phyloP scores from a whole-genome alignment of 192 early-diverging fungal genomes.

The Paraglomus brasilianum region DNA sequence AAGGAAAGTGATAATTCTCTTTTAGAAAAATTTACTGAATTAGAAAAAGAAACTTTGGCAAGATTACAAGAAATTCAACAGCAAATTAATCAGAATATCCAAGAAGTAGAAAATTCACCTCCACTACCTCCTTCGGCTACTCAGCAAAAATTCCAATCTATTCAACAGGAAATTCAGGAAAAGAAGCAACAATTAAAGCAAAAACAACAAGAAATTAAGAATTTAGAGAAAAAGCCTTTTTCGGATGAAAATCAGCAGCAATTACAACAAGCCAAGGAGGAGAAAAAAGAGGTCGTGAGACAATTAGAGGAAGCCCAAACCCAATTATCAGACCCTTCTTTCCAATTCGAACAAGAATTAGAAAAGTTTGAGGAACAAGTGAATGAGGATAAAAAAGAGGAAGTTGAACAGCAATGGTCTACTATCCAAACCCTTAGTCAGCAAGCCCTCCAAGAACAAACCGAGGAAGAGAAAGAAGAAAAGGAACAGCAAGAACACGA shows the following conservation, averaged over 20 bases:
- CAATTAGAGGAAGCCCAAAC: conserved; percentile 6
- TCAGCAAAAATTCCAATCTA: not conserved
- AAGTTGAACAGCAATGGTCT: not conserved
- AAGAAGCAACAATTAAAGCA: conserved; percentile 8
- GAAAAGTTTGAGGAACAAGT: not conserved
- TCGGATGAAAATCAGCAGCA: not conserved
- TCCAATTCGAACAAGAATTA: too few species aligned
- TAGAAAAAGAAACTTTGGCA: too few species aligned
- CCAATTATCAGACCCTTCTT: not conserved
- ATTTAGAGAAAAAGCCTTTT: not conserved
- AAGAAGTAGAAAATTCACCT: not conserved
- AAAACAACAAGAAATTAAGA: not conserved
- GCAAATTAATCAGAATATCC: not conserved
- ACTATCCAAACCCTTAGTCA: not conserved
- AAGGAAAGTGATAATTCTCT: not conserved
- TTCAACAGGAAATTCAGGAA: not conserved
- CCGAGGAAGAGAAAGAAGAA: not conserved
- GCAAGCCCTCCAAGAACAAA: not conserved
- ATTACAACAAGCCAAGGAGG: not conserved
- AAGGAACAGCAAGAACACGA: not conserved
- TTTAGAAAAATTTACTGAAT: not conserved
- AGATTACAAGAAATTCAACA: not conserved
- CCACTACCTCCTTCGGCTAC: too few species aligned
- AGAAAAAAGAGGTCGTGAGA: too few species aligned
- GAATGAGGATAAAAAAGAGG: not conserved